Percentiles rank a stretch among this genome's conserved stretches.
Evolutionary conservation across 2,329 filamentous ascomycete species (phyloP).

Genomic region (Cryphonectria japonica): DNA sequence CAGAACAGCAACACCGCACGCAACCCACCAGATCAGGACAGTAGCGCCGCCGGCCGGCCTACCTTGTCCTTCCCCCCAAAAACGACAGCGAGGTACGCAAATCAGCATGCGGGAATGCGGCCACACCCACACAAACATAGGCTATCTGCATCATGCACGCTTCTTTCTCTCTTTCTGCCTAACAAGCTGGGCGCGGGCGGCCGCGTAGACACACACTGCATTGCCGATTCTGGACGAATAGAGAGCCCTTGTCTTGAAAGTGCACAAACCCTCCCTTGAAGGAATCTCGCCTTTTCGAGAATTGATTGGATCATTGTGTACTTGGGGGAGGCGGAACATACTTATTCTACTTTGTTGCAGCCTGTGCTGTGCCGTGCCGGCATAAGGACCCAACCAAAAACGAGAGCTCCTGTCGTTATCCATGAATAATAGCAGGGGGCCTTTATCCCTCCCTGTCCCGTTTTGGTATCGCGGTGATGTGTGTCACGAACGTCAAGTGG

Average conservation of each 20-base stretch:
- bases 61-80: background rate
- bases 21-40: background rate
- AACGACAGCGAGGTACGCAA: background rate
- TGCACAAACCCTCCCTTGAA: background rate
- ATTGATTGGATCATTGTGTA: background rate
- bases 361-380: background rate
- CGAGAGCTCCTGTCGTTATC: background rate
- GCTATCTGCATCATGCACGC: background rate
- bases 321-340: background rate
- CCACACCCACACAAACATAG: conserved; percentile 1
- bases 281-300: background rate
- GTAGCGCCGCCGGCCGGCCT: background rate
- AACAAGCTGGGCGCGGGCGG: conserved; percentile 5
- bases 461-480: background rate
- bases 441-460: background rate
- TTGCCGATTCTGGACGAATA: background rate
- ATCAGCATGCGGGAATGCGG: background rate
- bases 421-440: background rate
- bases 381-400: background rate
- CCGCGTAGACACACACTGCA: background rate
- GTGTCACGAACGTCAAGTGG: background rate
- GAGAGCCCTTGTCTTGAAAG: background rate
- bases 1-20: background rate
- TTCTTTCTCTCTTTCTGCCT: background rate
- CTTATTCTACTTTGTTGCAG: conserved; percentile 1